These are phyloP conservation scores for Ramalina peruviana DNA, from an alignment of 495 filamentous ascomycete genomes.

Conservation along the genomic window DNA sequence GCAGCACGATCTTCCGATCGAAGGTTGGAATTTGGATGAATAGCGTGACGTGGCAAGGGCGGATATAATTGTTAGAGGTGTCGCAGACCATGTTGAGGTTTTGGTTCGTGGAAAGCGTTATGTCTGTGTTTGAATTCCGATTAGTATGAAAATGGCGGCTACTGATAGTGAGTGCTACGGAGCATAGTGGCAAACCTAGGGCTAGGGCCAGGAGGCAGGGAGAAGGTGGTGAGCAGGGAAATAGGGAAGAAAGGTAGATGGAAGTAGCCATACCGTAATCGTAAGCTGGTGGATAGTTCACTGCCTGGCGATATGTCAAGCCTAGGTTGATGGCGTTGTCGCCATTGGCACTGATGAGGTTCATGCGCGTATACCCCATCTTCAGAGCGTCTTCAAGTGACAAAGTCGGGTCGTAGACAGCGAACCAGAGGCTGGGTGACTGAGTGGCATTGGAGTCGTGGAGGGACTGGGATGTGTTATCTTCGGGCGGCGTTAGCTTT, in stretches of 20 bases:
- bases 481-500: background rate
- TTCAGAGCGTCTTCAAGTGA: background rate
- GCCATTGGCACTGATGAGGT: constrained; percentile 1
- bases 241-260: no score
- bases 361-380: background rate
- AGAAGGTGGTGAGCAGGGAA: no score
- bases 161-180: no score
- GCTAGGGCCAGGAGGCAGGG: no score
- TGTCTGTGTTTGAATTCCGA: background rate
- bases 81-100: constrained; percentile 3
- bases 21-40: background rate
- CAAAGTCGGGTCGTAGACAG: background rate
- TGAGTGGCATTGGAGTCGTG: background rate
- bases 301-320: background rate
- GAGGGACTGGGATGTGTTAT: background rate
- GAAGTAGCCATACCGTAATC: background rate
- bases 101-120: background rate
- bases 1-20: background rate
- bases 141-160: no score
- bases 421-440: background rate
- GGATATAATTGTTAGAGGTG: background rate
- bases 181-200: no score
- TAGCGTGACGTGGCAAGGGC: background rate
- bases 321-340: constrained; percentile 1
- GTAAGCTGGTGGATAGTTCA: background rate